Percentiles rank a stretch among this genome's conserved stretches.
Conservation (phyloP, 2,329 filamentous ascomycete species). For the Penicillium sp. region DNA sequence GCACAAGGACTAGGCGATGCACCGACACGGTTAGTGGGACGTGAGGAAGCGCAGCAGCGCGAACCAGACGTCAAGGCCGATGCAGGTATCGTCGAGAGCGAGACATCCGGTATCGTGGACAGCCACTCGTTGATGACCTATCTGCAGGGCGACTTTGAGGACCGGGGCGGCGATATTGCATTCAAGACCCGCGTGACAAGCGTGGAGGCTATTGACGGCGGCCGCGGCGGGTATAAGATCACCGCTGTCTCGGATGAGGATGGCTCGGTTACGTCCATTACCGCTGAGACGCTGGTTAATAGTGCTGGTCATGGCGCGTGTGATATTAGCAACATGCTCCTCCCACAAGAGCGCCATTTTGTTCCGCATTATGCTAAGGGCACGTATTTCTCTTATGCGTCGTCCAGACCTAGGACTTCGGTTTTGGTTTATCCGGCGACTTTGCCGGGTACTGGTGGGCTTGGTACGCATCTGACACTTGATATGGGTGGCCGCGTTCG, state of each 20-base stretch:
- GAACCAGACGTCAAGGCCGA: conserved; percentile 76
- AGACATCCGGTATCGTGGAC: conserved; percentile 87
- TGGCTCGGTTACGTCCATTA: conserved; percentile 57
- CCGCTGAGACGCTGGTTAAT: conserved; percentile 77
- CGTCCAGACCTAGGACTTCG: conserved; percentile 62
- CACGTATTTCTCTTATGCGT: conserved; percentile 84
- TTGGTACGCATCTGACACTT: conserved; percentile 91
- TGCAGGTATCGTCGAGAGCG: conserved; percentile 75
- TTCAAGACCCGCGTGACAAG: conserved; percentile 65
- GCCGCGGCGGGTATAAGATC: conserved; percentile 70
- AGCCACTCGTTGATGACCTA: conserved; percentile 80
- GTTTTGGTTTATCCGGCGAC: conserved; percentile 88
- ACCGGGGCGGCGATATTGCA: conserved; percentile 71
- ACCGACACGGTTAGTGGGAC: conserved; percentile 68
- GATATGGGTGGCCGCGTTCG: conserved; percentile 81
- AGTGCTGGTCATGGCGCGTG: conserved; percentile 79
- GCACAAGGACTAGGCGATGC: conserved; percentile 57
- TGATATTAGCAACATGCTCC: conserved; percentile 76
- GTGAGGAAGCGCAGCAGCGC: conserved; percentile 59
- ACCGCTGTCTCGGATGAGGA: conserved; percentile 47
- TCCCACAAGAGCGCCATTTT: conserved; percentile 52
- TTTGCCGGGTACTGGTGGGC: conserved; percentile 75
- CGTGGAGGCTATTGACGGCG: conserved; percentile 52
- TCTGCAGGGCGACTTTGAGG: conserved; percentile 73
- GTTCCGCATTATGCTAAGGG: conserved; percentile 85